phyloP scores from a whole-genome alignment of 805 yeast genomes.

The Kuraishia molischiana region DNA sequence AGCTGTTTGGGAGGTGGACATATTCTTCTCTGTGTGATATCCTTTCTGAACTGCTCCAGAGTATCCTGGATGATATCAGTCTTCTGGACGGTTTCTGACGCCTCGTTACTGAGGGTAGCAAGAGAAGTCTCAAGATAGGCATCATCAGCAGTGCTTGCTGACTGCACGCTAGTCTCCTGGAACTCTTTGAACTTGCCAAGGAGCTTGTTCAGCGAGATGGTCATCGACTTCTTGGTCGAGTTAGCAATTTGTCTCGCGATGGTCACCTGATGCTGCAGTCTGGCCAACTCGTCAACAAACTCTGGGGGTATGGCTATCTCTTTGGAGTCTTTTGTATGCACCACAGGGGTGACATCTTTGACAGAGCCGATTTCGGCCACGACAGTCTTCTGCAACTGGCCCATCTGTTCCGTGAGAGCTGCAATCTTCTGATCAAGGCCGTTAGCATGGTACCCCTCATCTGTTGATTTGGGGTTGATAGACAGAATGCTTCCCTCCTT shows the following conservation, averaged over 20 bases:
- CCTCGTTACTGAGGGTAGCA: slow-evolving; percentile 59
- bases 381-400: slow-evolving; percentile 14
- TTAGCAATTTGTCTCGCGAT: slow-evolving; percentile 48
- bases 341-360: neutral
- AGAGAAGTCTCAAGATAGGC: slow-evolving; percentile 73
- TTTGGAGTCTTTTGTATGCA: neutral
- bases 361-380: slow-evolving; percentile 1
- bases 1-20: slow-evolving; percentile 71
- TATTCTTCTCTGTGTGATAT: slow-evolving; percentile 81
- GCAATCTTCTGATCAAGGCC: slow-evolving; percentile 18
- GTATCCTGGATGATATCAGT: slow-evolving; percentile 91
- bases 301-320: neutral
- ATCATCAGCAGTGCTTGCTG: slow-evolving; percentile 24
- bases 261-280: slow-evolving; percentile 48
- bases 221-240: slow-evolving; percentile 30
- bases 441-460: slow-evolving; percentile 11
- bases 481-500: slow-evolving; percentile 49
- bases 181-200: slow-evolving; percentile 38
- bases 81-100: slow-evolving; percentile 62
- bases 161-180: slow-evolving; percentile 33
- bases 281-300: slow-evolving; percentile 22
- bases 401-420: slow-evolving; percentile 15
- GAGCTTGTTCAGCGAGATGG: slow-evolving; percentile 32
- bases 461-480: slow-evolving; percentile 6
- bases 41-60: slow-evolving; percentile 81